phyloP scores from a whole-genome alignment of 306 rosid species.

The Gleditsia sinensis region DNA sequence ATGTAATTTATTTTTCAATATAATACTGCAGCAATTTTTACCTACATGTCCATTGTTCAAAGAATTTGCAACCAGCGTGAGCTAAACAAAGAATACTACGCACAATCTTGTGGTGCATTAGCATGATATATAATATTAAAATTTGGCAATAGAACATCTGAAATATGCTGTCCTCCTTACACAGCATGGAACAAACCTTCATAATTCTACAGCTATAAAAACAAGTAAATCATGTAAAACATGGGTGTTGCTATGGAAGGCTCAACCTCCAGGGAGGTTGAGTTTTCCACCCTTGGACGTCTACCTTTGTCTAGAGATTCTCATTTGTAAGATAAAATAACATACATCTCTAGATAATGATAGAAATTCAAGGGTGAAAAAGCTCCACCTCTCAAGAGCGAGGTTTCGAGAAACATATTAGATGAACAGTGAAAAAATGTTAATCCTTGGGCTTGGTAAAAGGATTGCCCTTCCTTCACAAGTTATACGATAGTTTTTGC shows the following conservation, averaged over 20 bases:
- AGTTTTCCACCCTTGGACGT: no score
- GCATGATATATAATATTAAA: neutral
- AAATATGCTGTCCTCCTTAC: neutral
- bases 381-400: neutral
- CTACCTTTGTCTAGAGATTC: no score
- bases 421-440: neutral
- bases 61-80: neutral
- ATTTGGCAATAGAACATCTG: neutral
- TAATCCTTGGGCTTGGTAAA: neutral
- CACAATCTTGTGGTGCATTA: neutral
- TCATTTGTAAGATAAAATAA: no score
- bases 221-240: neutral
- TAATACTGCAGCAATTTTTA: neutral
- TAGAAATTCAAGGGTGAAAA: no score
- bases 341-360: no score
- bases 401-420: neutral
- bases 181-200: neutral
- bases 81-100: neutral
- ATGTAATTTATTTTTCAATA: no score
- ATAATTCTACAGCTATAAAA: neutral
- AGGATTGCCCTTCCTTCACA: neutral
- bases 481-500: neutral
- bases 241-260: no score
- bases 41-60: neutral
- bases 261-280: no score